A percentile compares a stretch with the other conserved stretches of the same genome.
Conservation (phyloP, 2,329 filamentous ascomycete species). For the Microsporum canis region DNA sequence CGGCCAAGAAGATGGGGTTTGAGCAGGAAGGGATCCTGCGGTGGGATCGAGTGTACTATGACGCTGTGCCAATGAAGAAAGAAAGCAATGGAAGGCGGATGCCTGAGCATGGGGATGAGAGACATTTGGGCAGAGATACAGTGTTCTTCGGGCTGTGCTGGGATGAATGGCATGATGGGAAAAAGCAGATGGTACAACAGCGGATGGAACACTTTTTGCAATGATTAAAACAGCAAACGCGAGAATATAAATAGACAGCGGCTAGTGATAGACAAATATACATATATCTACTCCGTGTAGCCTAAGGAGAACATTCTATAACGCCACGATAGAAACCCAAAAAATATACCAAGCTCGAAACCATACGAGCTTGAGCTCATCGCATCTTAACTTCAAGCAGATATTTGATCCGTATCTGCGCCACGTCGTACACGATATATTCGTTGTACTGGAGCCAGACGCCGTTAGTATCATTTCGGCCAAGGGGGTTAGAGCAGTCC, state of each 20-base stretch:
- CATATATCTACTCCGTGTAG: background rate
- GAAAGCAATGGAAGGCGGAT: background rate
- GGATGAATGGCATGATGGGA: background rate
- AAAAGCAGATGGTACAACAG: background rate
- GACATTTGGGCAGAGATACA: background rate
- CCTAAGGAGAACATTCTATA: no score
- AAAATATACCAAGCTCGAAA: no score
- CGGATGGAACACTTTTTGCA: background rate
- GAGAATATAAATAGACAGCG: background rate
- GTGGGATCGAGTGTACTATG: background rate
- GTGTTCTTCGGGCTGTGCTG: background rate
- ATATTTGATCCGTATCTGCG: constrained; percentile 38
- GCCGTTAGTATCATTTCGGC: background rate
- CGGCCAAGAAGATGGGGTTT: background rate
- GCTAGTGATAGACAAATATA: background rate
- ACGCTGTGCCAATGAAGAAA: background rate
- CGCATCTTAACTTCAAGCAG: constrained; percentile 34
- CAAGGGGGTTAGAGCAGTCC: constrained; percentile 17
- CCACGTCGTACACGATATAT: constrained; percentile 40
- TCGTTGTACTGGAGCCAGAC: constrained; percentile 28
- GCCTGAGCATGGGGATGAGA: background rate
- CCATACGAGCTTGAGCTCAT: background rate
- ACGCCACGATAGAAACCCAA: no score
- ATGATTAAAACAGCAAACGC: background rate
- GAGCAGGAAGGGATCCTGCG: background rate